Percentiles rank a stretch among this genome's conserved stretches.
Evolutionary conservation across 305 asterid species (phyloP).

Genomic region (Fraxinus platypoda): DNA sequence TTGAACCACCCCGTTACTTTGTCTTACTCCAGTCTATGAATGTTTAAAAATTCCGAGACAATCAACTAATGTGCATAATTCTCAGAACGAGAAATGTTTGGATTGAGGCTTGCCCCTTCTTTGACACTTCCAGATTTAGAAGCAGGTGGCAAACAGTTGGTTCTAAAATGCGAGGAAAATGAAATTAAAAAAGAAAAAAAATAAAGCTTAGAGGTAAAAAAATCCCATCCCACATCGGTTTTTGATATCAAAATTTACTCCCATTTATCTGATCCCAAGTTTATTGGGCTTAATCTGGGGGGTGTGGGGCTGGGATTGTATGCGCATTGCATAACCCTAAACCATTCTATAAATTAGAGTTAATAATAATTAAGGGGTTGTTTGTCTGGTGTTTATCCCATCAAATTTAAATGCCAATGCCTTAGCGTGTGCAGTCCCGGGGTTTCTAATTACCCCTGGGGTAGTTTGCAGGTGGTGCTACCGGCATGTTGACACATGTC

Average conservation of each 20-base stretch:
- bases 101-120: background rate
- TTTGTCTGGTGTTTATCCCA: background rate
- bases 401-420: background rate
- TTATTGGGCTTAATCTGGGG: background rate
- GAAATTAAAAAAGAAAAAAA: too few relatives aligned
- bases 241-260: background rate
- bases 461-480: background rate
- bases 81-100: background rate
- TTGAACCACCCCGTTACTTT: background rate
- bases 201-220: too few relatives aligned
- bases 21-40: background rate
- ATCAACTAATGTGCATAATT: background rate
- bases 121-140: background rate
- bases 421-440: background rate
- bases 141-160: background rate
- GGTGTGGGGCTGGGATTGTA: background rate
- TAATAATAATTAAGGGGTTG: background rate
- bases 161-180: too few relatives aligned
- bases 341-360: background rate
- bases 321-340: background rate
- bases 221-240: background rate
- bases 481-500: background rate
- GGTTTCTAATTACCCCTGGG: background rate
- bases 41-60: background rate
- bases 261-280: background rate